Conservation (phyloP, 2,329 filamentous ascomycete genomes). For the Xylariaceae sp. region DNA sequence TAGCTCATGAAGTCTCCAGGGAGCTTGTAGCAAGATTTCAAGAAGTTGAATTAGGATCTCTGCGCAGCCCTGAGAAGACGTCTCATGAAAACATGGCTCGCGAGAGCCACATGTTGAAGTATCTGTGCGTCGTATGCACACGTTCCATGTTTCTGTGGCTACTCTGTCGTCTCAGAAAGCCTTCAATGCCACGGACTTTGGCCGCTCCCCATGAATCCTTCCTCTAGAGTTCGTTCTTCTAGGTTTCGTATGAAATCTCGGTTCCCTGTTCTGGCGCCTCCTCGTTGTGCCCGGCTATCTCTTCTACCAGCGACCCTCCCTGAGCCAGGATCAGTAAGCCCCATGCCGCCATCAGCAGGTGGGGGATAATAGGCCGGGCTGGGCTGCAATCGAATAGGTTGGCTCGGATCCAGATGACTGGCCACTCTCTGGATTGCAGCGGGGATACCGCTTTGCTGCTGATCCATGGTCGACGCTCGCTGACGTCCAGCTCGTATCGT, state of each 20-base stretch:
- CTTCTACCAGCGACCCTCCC: conserved; percentile 61
- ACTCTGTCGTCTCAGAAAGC: too few relatives aligned
- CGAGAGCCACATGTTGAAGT: too few relatives aligned
- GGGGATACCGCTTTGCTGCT: conserved; percentile 88
- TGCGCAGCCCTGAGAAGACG: too few relatives aligned
- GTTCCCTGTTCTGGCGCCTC: conserved; percentile 53
- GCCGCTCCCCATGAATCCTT: conserved; percentile 71
- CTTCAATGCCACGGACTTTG: conserved; percentile 69
- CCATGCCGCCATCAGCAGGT: conserved; percentile 77
- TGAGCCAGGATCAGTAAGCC: conserved; percentile 56
- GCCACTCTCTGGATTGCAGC: conserved; percentile 90
- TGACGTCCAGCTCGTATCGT: conserved; percentile 76
- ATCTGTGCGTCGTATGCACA: too few relatives aligned
- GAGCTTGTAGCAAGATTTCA: too few relatives aligned
- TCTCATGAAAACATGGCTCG: too few relatives aligned
- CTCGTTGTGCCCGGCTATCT: conserved; percentile 66
- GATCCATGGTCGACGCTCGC: conserved; percentile 93
- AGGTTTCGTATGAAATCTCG: conserved; percentile 92
- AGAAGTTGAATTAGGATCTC: too few relatives aligned
- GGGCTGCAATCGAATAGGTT: conserved; percentile 89
- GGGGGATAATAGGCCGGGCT: conserved; percentile 97
- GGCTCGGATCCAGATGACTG: conserved; percentile 90
- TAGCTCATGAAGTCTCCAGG: too few relatives aligned
- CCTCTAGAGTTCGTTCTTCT: conserved; percentile 90
- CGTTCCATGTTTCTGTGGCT: too few relatives aligned